Conservation (phyloP, 768 basidiomycete species). For the Hygrophorus pudorinus region DNA sequence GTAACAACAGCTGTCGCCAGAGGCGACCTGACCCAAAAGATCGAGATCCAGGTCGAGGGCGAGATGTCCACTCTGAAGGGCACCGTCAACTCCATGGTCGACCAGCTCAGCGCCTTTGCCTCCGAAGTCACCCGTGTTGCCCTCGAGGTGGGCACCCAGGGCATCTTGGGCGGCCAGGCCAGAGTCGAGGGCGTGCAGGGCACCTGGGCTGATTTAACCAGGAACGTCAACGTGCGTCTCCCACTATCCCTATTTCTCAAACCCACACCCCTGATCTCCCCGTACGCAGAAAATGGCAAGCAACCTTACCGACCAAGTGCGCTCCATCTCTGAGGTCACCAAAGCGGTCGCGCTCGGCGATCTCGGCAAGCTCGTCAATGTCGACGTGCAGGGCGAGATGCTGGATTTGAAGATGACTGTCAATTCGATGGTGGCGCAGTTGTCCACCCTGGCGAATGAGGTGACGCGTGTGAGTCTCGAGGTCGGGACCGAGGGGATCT, state of each 20-base stretch:
- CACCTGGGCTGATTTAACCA: constrained; percentile 85
- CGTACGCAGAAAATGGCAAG: constrained; percentile 51
- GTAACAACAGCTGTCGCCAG: constrained; percentile 87
- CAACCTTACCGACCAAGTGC: constrained; percentile 63
- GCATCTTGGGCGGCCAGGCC: constrained; percentile 86
- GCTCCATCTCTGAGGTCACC: constrained; percentile 71
- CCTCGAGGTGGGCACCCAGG: constrained; percentile 83
- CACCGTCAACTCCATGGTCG: constrained; percentile 94
- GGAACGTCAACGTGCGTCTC: constrained; percentile 74
- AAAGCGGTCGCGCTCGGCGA: constrained; percentile 70
- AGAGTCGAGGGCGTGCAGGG: constrained; percentile 86
- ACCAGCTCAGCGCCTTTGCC: constrained; percentile 79
- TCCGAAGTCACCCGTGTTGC: constrained; percentile 78
- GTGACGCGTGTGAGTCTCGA: constrained; percentile 91
- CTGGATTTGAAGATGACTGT: constrained; percentile 76
- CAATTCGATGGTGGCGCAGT: constrained; percentile 79
- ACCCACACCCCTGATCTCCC: constrained; percentile 41
- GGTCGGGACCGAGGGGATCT: constrained; percentile 86
- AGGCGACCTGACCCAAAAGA: constrained; percentile 87
- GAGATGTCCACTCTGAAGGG: constrained; percentile 80
- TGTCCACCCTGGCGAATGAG: constrained; percentile 66
- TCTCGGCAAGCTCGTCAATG: constrained; percentile 60
- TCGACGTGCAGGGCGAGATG: constrained; percentile 78
- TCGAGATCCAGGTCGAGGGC: constrained; percentile 78
- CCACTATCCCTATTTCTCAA: constrained; percentile 14